Evolutionary conservation across 768 basidiomycete genomes (phyloP), one percentile per base, ranked within the genome.

Genomic region (Mycena olivaceomarginata): DNA sequence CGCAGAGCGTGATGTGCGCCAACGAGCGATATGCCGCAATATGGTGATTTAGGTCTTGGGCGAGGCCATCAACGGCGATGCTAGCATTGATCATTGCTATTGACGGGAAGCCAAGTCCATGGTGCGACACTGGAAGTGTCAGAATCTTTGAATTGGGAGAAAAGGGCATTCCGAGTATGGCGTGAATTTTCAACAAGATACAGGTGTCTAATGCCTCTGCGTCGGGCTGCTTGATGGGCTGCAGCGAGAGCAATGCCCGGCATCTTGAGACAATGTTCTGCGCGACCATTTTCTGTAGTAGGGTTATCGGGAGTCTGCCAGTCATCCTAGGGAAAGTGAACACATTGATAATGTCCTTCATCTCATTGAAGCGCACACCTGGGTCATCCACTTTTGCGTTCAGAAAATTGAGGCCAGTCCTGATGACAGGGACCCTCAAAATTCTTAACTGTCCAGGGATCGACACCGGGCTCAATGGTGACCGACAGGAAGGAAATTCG

Each of bases 31-130:
- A 81, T 7, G 69, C 60, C 18, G 72, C 13, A 3, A 81, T 75
- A 64, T 81, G 80, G 39, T 81, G 80, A 40, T 81, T 81, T 0
- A 81, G 74, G n/a, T 77, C 72, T 0, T 76, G 57, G 2, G 25
- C 40, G 4, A 81, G 37, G 1, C 79, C 79, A 16, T 70, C 63
- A 13, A 80, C 59, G 4, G 72, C 67, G 13, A 64, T 57, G 0
- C 72, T 51, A 1, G 57, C 70, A 25, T 81, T 80, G 0, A 80
- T 68, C 2, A 67, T 16, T 2, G 70, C 67, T 2, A 79, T 43
- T 37, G 80, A 78, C 5, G 77, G 77, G 46, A 78, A 75, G 0
- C 46, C 77, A 5, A 78, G 22, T 1, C 77, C 73, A 20, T 66
- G 63, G 11, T n/a, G 43, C 0, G 57, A 67, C 15, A 78, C 25